A percentile compares a stretch with the other conserved stretches of the same genome.
Evolutionary conservation across 805 yeast genomes (phyloP).

Genomic region (Yamadazyma takamatsuzukensis): DNA sequence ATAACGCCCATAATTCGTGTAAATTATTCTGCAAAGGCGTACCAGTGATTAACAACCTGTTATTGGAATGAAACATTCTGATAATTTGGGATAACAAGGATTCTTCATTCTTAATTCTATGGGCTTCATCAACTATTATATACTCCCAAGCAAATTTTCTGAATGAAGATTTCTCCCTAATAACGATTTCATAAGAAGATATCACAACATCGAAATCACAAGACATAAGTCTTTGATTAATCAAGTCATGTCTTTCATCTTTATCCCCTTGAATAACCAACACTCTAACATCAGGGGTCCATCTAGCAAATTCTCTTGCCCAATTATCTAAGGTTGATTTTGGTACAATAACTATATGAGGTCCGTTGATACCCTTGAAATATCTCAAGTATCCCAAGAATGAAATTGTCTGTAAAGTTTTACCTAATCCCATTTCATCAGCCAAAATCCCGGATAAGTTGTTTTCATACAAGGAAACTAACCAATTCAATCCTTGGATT

Average conservation of each 20-base stretch:
- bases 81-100: conserved; percentile 69
- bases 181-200: conserved; percentile 74
- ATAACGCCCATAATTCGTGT: conserved; percentile 77
- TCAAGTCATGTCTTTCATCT: conserved; percentile 55
- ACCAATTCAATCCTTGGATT: conserved; percentile 79
- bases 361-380: conserved; percentile 58
- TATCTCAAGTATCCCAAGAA: conserved; percentile 70
- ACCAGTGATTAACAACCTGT: conserved; percentile 73
- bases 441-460: conserved; percentile 74
- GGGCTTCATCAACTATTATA: conserved; percentile 79
- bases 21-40: conserved; percentile 79
- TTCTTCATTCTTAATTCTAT: conserved; percentile 76
- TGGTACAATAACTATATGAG: conserved; percentile 74
- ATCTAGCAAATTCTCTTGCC: conserved; percentile 69
- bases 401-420: conserved; percentile 76
- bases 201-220: conserved; percentile 72
- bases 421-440: conserved; percentile 85
- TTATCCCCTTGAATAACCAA: conserved; percentile 73
- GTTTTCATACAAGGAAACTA: conserved; percentile 63
- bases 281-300: conserved; percentile 78
- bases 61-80: conserved; percentile 65
- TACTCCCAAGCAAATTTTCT: conserved; percentile 72
- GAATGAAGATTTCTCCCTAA: conserved; percentile 65
- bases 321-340: conserved; percentile 80
- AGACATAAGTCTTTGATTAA: conserved; percentile 45